Base-by-base conservation (phyloP, 192 early-diverging fungal genomes). In the Coemansia sp. region DNA sequence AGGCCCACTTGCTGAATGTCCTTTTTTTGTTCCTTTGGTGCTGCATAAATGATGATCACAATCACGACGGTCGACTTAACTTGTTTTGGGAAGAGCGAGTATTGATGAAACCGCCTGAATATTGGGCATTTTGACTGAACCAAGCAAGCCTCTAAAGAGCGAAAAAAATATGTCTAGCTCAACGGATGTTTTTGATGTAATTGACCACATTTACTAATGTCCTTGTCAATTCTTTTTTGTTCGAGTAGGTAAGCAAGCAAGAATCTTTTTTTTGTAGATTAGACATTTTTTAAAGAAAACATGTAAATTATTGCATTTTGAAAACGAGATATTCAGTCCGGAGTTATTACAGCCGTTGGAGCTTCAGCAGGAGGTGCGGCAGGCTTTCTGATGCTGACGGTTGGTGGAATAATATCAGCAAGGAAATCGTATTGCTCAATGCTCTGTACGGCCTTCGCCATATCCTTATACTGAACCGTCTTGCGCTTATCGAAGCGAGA, bases 401-500 rank as follows among this genome's bases (percentile, higher is more conserved):
- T 72, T n/a, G 74, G 74, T 16, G 79, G 79, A 14, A 82, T 76
- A 9, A 73, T 76, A 28, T 82, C 74, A 31, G 53, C 57, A 13
- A 82, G 56, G 45, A 82, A 82, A n/a, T 82, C 79, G 45, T 82
- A 82, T 62, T 72, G 79, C 63, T 82, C 79, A 62, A 82, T 82
- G 64, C 79, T 82, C 74, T 82, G 79, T 4, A 75, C 40, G 1
- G 65, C 68, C 79, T 82, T 88, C 79, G 88, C 89, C 51, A 90
- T 84, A 66, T 92, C 89, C 76, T 86, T 86, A 68, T 90, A 92
- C 45, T 82, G 84, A 8, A 92, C 83, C 10, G 87, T 88, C 64
- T 88, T 92, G 78, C 89, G 83, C 69, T 89, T 92, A 24, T 88
- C 85, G 39, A 83, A 67, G 31, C 85, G 85, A 2, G 88, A 86